Evolutionary conservation across 2,329 filamentous ascomycete genomes (phyloP).

Genomic region (Paecilomyces formosus): DNA sequence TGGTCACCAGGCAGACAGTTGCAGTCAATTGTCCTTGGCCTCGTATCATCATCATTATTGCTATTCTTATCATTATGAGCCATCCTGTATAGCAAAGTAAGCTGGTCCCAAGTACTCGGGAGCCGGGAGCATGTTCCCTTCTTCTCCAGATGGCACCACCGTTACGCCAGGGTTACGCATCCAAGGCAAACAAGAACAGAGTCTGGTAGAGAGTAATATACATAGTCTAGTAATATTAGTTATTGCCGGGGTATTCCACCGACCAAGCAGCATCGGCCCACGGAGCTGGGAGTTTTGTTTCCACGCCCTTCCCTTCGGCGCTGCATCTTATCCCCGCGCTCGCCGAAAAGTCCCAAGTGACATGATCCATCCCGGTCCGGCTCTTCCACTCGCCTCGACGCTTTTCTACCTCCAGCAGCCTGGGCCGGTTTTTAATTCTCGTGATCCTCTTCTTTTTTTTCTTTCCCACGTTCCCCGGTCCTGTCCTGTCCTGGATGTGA

Average conservation of each 20-base stretch:
- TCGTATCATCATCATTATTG: no score
- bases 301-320: constrained; percentile 17
- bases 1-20: no score
- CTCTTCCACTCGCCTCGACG: background rate
- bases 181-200: background rate
- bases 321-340: constrained; percentile 20
- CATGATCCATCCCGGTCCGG: constrained; percentile 10
- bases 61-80: no score
- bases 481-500: background rate
- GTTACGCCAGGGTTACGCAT: background rate
- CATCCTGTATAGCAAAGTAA: background rate
- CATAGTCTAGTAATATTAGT: background rate
- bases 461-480: constrained; percentile 3
- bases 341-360: constrained; percentile 9
- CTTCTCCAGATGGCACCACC: background rate
- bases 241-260: background rate
- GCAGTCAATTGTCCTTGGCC: no score
- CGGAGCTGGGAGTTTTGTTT: constrained; percentile 10
- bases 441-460: constrained; percentile 3
- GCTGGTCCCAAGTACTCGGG: background rate
- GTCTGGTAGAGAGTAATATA: background rate
- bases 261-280: background rate
- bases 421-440: background rate
- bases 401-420: background rate
- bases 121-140: background rate